These are phyloP conservation scores for Diplocarpon rosae DNA, from an alignment of 2,329 filamentous ascomycete species.

Conservation along the genomic window DNA sequence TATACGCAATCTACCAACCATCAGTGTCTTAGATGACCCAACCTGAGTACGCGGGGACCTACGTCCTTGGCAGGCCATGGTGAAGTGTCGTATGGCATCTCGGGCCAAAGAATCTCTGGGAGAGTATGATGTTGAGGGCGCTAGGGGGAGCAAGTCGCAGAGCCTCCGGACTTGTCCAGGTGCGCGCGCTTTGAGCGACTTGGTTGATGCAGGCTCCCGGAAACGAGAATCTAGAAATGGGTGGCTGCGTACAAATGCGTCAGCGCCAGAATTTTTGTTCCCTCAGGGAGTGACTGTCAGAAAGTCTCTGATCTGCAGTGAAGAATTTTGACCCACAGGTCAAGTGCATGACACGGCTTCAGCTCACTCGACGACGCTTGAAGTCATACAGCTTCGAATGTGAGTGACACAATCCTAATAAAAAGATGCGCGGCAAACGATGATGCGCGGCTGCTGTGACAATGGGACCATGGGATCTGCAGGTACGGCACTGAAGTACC, in stretches of 20 bases:
- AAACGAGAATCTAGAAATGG: constrained; percentile 9
- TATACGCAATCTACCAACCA: constrained; percentile 63
- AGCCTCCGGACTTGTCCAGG: constrained; percentile 1
- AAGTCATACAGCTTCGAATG: not conserved
- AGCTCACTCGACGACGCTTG: not conserved
- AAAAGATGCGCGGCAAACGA: not conserved
- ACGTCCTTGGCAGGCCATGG: constrained; percentile 43
- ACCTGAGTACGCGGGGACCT: constrained; percentile 16
- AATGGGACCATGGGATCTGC: no score
- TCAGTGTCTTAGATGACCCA: constrained; percentile 5
- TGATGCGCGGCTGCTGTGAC: not conserved
- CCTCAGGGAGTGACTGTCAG: not conserved
- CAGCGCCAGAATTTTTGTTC: constrained; percentile 10
- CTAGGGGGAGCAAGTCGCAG: constrained; percentile 1
- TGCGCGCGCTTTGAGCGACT: constrained; percentile 6
- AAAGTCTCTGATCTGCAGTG: not conserved
- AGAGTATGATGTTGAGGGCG: not conserved
- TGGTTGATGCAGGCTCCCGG: constrained; percentile 11
- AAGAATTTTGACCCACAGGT: not conserved
- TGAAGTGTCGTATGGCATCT: constrained; percentile 33
- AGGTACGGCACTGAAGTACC: no score
- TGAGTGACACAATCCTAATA: not conserved
- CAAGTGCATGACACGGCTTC: not conserved
- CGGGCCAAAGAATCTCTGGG: constrained; percentile 6
- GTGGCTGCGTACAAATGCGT: constrained; percentile 11